Evolutionary conservation across 2,329 filamentous ascomycete species (phyloP), one percentile per base, ranked within the genome.

Genomic region (Rasamsonia emersonii): DNA sequence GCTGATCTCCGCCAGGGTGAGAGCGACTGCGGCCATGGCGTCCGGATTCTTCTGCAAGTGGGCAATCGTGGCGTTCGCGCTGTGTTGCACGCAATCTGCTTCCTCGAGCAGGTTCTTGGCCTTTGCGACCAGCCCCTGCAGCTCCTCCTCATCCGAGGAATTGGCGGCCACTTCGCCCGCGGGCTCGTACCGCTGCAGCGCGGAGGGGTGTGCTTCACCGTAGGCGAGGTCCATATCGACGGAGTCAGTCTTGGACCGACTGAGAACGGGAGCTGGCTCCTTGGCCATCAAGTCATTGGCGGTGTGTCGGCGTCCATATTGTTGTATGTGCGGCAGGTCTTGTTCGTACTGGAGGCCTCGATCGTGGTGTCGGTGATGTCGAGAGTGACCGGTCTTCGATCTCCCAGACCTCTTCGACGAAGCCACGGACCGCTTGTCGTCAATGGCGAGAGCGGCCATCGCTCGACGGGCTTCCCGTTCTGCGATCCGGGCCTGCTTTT

Each of bases 191-290:
- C 48, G 65, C 45, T 45, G 66, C 53, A 57, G 59, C 33, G 50
- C 63, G 54, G 60, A 85, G 59, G 46, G 86, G 75, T 35, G 83
- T 77, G 91, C 68, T 32, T 84, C 79, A 38, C 89, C 89, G 49
- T 95, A 96, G 5, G 89, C 89, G 5, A 96, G 69, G 53, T 94
- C 73, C 83, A 93, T 86, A 51, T 95, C 89, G 46, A 94, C 78
- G 4, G 46, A 44, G 29, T 53, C 53, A 5, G 53, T 53, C 28
- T 44, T 50, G 20, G 57, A 55, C 29, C 58, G 46, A 28, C 40
- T 31, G 2, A 49, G 45, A 16, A 30, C 28, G 10, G 50, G 50
- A 8, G 36, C 37, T 3, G 49, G 39, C 20, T 54, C 47, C 18
- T 45, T 48, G 24, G 49, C 33, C 9, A 38, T 36, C 21, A 62